Percentiles rank a stretch among this genome's conserved stretches.
These are phyloP conservation scores for Lasiosphaeriaceae sp. DNA, from an alignment of 495 filamentous ascomycete species.

Conservation along the genomic window DNA sequence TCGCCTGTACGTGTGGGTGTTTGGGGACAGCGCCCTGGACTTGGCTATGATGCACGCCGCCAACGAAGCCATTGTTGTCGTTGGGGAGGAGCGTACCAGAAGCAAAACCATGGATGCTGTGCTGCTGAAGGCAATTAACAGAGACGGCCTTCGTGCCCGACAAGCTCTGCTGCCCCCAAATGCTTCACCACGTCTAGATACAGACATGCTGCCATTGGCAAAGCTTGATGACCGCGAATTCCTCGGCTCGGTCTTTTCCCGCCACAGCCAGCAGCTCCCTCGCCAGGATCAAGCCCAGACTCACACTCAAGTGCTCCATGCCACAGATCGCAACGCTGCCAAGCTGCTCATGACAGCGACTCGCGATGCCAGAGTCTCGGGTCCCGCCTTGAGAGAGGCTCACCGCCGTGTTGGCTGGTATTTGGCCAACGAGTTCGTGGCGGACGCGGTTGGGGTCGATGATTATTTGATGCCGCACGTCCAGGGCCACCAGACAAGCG, in stretches of 20 bases:
- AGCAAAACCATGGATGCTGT: conserved; percentile 56
- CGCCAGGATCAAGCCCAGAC: conserved; percentile 1
- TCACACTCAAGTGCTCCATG: conserved; percentile 31
- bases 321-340: conserved; percentile 41
- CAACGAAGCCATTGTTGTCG: conserved; percentile 55
- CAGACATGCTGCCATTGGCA: conserved; percentile 41
- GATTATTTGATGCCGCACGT: conserved; percentile 50
- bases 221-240: conserved; percentile 35
- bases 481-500: conserved; percentile 43
- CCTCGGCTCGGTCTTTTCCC: conserved; percentile 33
- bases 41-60: conserved; percentile 54
- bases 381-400: conserved; percentile 46
- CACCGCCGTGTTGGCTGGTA: conserved; percentile 53
- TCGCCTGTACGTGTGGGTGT: conserved; percentile 50
- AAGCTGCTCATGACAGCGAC: conserved; percentile 58
- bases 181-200: conserved; percentile 42
- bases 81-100: conserved; percentile 45
- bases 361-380: conserved; percentile 46
- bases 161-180: conserved; percentile 48
- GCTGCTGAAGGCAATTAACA: conserved; percentile 42
- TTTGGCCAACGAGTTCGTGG: conserved; percentile 48
- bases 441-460: conserved; percentile 52
- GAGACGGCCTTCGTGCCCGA: conserved; percentile 35
- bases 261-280: conserved; percentile 3
- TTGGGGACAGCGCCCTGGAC: conserved; percentile 62